Base-by-base conservation (phyloP, 345 rosid genomes). In the Sonneratia caseolaris region DNA sequence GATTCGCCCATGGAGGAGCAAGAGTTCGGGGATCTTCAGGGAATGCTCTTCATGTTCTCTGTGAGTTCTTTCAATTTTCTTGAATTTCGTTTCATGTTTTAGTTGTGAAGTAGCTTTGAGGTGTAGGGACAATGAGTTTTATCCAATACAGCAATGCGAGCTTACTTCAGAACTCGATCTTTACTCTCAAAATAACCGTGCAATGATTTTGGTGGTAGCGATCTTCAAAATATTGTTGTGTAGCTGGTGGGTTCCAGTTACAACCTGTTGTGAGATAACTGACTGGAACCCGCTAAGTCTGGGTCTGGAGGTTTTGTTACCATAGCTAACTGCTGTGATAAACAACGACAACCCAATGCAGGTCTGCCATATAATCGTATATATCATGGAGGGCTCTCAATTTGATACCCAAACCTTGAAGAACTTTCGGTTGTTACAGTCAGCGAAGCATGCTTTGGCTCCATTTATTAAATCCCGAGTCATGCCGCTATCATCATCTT, bases 1-100 rank as follows among this genome's bases (percentile, higher is more conserved):
- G 88, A 86, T 70, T 74, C 87, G 45, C 68, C 76, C 73, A 66
- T 83, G 73, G 92, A 87, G 72, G 87, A 86, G 77, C 81, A 74
- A 36, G 91, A 91, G 82, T 86, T 85, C 56, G 91, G 91, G 66
- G 90, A 91, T 77, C 90, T 91, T 70, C 91, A 88, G 80, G 96
- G 96, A 19, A 74, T 89, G 90, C 89, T 91, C 51, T 88, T 91
- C 75, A 89, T 91, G 91, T 91, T 89, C 81, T 85, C 97, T 67
- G 93, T 89, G 86, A 91, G 97, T 83, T 80, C 15, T 4, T 68
- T 43, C 37, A 55, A 45, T n/a, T 48, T 45, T 24, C 49, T 35
- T 45, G 49, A 67, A 37, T 67, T 21, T 3, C 12, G 3, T 10
- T 42, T 43, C 35, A 36, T 36, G n/a, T 62, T 62, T 62, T 62